Evolutionary conservation across 768 basidiomycete species (phyloP).

Genomic region (Tulasnella sp.): DNA sequence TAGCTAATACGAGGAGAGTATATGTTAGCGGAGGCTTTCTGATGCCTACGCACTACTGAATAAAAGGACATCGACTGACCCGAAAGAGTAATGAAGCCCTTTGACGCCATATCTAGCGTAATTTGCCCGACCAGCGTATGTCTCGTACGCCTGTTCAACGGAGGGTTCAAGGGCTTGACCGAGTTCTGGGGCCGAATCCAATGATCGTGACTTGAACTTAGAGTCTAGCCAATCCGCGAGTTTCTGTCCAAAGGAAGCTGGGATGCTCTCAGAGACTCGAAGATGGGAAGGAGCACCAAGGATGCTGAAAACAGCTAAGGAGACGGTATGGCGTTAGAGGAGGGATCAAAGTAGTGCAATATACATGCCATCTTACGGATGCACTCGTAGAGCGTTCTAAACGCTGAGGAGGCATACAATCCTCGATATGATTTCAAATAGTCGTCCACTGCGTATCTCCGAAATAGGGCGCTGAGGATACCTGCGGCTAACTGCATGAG

Average conservation of each 20-base stretch:
- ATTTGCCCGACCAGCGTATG: conserved; percentile 56
- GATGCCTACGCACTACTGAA: no score
- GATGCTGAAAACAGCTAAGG: not conserved
- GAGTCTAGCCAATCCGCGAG: no score
- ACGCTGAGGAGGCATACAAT: conserved; percentile 53
- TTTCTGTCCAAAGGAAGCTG: no score
- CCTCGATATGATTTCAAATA: conserved; percentile 42
- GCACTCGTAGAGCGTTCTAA: conserved; percentile 55
- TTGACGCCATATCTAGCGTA: conserved; percentile 28
- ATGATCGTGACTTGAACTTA: no score
- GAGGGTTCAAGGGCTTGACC: no score
- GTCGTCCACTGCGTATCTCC: not conserved
- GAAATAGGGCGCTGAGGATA: no score
- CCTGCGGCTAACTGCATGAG: no score
- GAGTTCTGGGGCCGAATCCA: no score
- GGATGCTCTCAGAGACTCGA: not conserved
- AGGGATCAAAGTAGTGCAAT: not conserved
- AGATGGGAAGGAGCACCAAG: not conserved
- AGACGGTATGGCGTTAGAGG: no score
- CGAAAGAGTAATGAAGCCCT: no score
- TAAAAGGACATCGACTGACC: no score
- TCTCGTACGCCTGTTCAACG: conserved; percentile 41
- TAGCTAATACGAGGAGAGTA: conserved; percentile 26
- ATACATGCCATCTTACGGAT: conserved; percentile 43
- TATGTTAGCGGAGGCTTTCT: not conserved